Conservation (phyloP, 768 basidiomycete genomes). For the Boletellus sp. region DNA sequence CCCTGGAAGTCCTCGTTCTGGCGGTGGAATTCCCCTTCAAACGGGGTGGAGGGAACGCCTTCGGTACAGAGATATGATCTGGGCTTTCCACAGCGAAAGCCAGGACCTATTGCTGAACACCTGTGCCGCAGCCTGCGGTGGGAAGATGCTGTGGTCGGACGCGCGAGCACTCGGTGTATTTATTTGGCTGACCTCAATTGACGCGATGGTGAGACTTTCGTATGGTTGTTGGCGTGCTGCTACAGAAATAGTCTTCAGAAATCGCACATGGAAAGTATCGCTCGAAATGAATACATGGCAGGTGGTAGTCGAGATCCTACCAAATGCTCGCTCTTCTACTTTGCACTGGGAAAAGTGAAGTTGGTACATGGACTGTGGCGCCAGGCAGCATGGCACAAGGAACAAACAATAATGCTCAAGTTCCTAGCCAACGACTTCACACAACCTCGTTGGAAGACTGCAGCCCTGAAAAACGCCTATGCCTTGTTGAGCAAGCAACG, state of each 20-base stretch:
- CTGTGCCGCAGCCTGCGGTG: conserved; percentile 67
- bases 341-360: conserved; percentile 88
- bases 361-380: conserved; percentile 95
- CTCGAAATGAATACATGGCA: conserved; percentile 89
- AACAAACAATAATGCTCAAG: conserved; percentile 84
- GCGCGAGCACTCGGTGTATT: conserved; percentile 83
- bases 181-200: conserved; percentile 80
- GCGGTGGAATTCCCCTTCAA: conserved; percentile 38
- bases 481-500: conserved; percentile 87
- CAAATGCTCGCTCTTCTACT: conserved; percentile 87
- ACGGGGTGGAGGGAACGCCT: conserved; percentile 70
- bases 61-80: conserved; percentile 90
- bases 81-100: conserved; percentile 95
- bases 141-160: conserved; percentile 88
- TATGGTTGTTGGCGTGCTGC: background rate
- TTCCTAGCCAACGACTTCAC: conserved; percentile 90
- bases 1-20: conserved; percentile 44
- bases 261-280: conserved; percentile 80
- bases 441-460: conserved; percentile 81
- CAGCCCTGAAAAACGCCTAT: conserved; percentile 95
- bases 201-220: conserved; percentile 61
- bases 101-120: conserved; percentile 78
- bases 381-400: conserved; percentile 91
- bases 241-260: conserved; percentile 43
- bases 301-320: conserved; percentile 87